Base-by-base conservation (phyloP, 139 green algal genomes). In the Axilococcus clingmanii region DNA sequence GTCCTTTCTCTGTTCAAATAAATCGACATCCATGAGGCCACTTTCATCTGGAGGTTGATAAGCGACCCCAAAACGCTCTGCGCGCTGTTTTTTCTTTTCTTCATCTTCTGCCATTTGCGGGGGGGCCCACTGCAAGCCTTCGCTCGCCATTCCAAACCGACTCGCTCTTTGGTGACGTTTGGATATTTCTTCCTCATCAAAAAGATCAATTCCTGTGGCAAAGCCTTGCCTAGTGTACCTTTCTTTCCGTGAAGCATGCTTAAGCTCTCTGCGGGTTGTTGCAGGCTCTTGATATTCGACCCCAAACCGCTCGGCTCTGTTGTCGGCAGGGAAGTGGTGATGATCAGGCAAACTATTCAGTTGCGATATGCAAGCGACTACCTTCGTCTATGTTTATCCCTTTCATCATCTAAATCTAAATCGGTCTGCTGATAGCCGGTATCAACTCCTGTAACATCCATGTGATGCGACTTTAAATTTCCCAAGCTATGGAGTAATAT, bases 131-230 rank as follows among this genome's bases (percentile, higher is more conserved):
- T 43, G 28, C 38, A 71, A 47, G 14, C 34, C 40, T 20, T 9
- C 52, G 42, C 19, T 35, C 15, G 37, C 29, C 54, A 63, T 67
- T 2, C 59, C 52, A 48, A 84, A 86, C 22, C 75, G 73, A 7
- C 49, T 47, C 4, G 81, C 83, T 6, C 84, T 72, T 6, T 70
- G 50, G 16, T 45, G 34, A 0, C 67, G 66, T 63, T 85, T 85
- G 0, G 57, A 58, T 0, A 52, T 20, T 60, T 94, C 83, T 58
- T 88, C 84, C 67, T 91, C 52, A 4, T 50, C 66, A 29, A 83
- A 82, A 0, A 85, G 15, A 55, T 89, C 83, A 19, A 93, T 64
- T 17, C 81, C 81, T 0, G 77, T 86, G 0, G 59, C 60, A 48
- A 91, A 86, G 15, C 71, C 76, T 7, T 49, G 48, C 6, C 58